These are phyloP conservation scores for Daldinia caldariorum DNA, from an alignment of 495 filamentous ascomycete species.

Conservation along the genomic window DNA sequence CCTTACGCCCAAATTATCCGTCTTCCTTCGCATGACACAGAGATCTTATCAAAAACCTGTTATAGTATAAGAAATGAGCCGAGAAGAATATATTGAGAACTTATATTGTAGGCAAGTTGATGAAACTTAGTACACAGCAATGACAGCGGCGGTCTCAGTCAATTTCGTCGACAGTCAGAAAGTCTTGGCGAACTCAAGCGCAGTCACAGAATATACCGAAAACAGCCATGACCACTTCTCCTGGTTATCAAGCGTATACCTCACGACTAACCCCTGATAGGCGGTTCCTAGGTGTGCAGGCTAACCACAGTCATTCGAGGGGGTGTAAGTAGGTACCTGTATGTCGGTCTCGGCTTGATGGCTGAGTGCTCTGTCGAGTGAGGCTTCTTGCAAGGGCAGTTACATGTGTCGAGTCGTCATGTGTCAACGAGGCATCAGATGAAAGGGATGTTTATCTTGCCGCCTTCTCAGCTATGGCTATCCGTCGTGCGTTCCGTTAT, in stretches of 20 bases:
- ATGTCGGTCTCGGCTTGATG: slow-evolving; percentile 72
- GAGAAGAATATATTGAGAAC: neutral
- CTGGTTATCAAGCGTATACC: slow-evolving; percentile 72
- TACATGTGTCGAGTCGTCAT: slow-evolving; percentile 6
- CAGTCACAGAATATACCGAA: slow-evolving; percentile 70
- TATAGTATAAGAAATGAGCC: slow-evolving; percentile 27
- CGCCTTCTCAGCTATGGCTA: slow-evolving; percentile 15
- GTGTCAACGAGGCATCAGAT: slow-evolving; percentile 15
- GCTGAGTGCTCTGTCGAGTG: slow-evolving; percentile 16
- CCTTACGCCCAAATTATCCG: slow-evolving; percentile 71
- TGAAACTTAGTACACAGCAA: slow-evolving; percentile 81
- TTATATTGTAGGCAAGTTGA: slow-evolving; percentile 71
- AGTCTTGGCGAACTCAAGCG: slow-evolving; percentile 61
- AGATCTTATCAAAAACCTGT: slow-evolving; percentile 65
- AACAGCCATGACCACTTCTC: slow-evolving; percentile 75
- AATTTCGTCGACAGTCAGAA: slow-evolving; percentile 65
- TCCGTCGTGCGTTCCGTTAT: neutral
- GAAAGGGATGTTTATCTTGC: slow-evolving; percentile 6
- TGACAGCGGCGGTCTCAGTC: slow-evolving; percentile 62
- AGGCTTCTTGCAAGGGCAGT: slow-evolving; percentile 20
- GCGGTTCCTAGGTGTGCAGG: slow-evolving; percentile 76
- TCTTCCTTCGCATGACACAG: slow-evolving; percentile 69
- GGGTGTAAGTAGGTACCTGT: slow-evolving; percentile 27
- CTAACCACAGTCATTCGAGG: slow-evolving; percentile 53
- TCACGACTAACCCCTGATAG: slow-evolving; percentile 67